phyloP scores from a whole-genome alignment of 345 rosid genomes.

The Laguncularia racemosa region DNA sequence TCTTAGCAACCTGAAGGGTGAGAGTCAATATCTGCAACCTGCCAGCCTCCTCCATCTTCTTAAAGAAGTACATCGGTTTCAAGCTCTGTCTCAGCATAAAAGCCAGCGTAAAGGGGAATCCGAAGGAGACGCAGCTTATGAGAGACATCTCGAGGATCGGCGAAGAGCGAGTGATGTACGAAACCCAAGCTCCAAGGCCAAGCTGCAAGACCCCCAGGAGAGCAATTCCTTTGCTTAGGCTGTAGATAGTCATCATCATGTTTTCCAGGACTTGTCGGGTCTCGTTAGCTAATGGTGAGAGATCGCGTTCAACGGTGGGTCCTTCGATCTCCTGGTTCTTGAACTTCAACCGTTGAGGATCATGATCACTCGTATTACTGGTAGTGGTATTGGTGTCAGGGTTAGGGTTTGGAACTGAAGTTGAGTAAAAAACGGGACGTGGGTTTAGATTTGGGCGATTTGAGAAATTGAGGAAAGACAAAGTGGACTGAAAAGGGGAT shows the following conservation, averaged over 20 bases:
- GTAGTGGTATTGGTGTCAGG: conserved; percentile 14
- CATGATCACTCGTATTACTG: conserved; percentile 25
- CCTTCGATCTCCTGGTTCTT: conserved; percentile 97
- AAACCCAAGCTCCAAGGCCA: conserved; percentile 59
- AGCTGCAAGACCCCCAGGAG: conserved; percentile 58
- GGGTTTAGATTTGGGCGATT: too few species aligned
- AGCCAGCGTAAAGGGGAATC: conserved; percentile 75
- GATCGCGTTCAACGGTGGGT: conserved; percentile 81
- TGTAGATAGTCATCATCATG: conserved; percentile 70
- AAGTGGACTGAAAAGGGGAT: too few species aligned
- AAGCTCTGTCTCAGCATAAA: conserved; percentile 68
- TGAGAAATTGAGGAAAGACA: too few species aligned
- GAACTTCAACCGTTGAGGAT: conserved; percentile 33
- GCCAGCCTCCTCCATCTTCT: conserved; percentile 84
- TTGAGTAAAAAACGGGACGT: conserved; percentile 17
- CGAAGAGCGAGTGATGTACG: conserved; percentile 33
- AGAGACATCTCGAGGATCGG: conserved; percentile 48
- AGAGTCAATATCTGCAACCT: conserved; percentile 84
- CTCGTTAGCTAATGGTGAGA: conserved; percentile 70
- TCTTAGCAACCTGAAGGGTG: conserved; percentile 68
- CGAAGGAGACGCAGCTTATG: conserved; percentile 64
- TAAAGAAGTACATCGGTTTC: conserved; percentile 82
- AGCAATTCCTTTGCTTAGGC: conserved; percentile 58
- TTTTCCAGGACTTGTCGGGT: conserved; percentile 58
- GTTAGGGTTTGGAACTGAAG: conserved; percentile 19